Base-by-base conservation (phyloP, 2,329 filamentous ascomycete species). In the Beauveria varroae region DNA sequence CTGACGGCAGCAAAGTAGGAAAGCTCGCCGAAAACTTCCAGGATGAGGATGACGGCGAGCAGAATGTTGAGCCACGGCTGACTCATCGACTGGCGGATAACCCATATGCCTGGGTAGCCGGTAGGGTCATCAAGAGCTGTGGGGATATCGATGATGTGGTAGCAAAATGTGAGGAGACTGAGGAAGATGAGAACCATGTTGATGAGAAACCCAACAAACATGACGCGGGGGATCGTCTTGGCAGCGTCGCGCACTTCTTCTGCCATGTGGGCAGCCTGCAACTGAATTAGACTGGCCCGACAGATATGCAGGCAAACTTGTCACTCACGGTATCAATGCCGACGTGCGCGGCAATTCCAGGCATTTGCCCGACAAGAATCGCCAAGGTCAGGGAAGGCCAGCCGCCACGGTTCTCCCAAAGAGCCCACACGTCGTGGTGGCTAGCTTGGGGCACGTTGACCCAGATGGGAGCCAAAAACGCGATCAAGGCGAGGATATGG, bases 201-300 rank as follows among this genome's bases (percentile, higher is more conserved):
- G 57, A 57, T 37, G 2, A 53, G 2, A n/a, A 47, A 62, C 5
- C 43, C 47, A 26, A 40, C 22, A n/a, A 64, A 10, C 46, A 65
- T 66, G 20, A 60, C 58, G 22, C 51, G 50, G 6, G 63, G 64
- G 7, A 66, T 56, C 7, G 57, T 53, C 47, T 41, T 61, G 28
- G 64, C 57, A 3, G 64, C 64, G 43, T 66, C 59, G 44, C 61
- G 58, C 26, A 65, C 64, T 46, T 65, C 63, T 20, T 65, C 64
- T 7, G 63, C 43, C 58, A 66, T 63, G 62, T 64, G 63, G 22
- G 54, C 62, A 16, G 55, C 63, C 63, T 65, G 20, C 1, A 12
- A 7, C 16, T 3, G 18, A 0, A 12, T 58, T 28, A 50, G 30
- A 18, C n/a, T 2, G 30, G 49, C 18, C 9, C 2, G 10, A 18